Base-by-base conservation (phyloP, 2,329 filamentous ascomycete species). In the Nothophoma quercina region DNA sequence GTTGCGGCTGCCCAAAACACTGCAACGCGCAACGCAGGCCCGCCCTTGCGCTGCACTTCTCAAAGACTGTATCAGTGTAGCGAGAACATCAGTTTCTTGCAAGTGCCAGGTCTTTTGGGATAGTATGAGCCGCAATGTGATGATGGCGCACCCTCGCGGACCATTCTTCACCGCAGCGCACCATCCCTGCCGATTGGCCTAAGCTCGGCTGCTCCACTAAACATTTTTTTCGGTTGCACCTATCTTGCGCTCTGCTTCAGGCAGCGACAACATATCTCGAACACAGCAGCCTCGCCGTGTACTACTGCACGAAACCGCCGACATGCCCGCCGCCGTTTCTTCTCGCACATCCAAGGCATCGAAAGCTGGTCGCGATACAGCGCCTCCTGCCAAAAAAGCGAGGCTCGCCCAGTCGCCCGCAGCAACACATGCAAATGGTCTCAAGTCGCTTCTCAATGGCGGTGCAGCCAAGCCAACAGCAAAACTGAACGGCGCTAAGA, bases 401-500 rank as follows among this genome's bases (percentile, higher is more conserved):
- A 72, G 69, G 62, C 64, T 73, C 43, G 65, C 70, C 33, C 71
- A 71, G 49, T 47, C 65, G 43, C 45, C 66, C 13, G 54, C 61
- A 26, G 33, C 57, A 18, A 33, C 56, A 46, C 63, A 58, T 53
- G 59, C 59, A 34, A 67, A 66, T 21, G 68, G 68, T 25, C 66
- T 76, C 60, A 67, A 70, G 32, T 59, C 69, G 7, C 63, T 76
- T 6, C 57, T 73, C 40, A 65, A 65, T 42, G 69, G 60, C 23
- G 56, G 53, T 13, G 35, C 62, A 0, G 65, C 69, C 21, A 75
- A 75, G 62, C 67, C 78, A 4, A 78, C 79, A 3, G 80, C 78
- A 15, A 77, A 79, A 47, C 78, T 81, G 49, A 86, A 84, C 63
- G 81, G 82, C 21, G 72, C 78, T 19, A 82, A 81, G 62, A 75